Base-by-base conservation (phyloP, 2,329 filamentous ascomycete genomes). In the Alternaria arborescens region DNA sequence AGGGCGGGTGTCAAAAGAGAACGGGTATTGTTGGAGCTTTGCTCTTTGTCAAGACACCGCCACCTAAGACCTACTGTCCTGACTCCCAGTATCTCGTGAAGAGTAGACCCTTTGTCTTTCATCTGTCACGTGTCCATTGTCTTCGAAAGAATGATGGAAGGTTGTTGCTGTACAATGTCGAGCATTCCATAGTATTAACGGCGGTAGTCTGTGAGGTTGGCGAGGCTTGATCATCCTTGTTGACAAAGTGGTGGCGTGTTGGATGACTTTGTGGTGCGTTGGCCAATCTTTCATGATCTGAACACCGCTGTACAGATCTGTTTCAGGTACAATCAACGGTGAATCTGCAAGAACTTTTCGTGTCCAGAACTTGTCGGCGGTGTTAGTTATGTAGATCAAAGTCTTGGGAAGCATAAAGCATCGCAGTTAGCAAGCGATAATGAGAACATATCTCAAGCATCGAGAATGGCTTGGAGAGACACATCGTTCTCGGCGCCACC, bases 391-490 rank as follows among this genome's bases (percentile, higher is more conserved):
- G 32, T 18, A 34, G 22, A 12, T 32, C 22, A 26, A 14, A 11
- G 18, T 30, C 20, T 48, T 38, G 18, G 14, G 14, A 12, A 28
- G 7, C 16, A 10, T 43, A 26, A 24, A 42, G 38, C 18, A 26
- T 16, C 42, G 12, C 8, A 16, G 12, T 16, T 26, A 32, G 12
- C 18, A 12, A 34, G 48, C 48, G 28, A 12, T 18, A 14, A 57
- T n/a, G 34, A 50, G 40, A 22, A 16, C 16, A 22, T 28, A 46
- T 61, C 36, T 74, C 62, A 77, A 57, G 66, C 59, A 16, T 62
- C 87, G 79, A 73, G 78, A 46, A 90, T 87, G 30, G 86, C 81
- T 62, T 91, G 88, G 22, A 92, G 79, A 3, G 79, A 79, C 46
- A 82, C 78, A 30, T 81, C 82, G 52, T 78, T 78, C 36, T 79